A percentile compares a stretch with the other conserved stretches of the same genome.
Evolutionary conservation across 345 rosid species (phyloP).

Genomic region (Hibiscus syriacus): DNA sequence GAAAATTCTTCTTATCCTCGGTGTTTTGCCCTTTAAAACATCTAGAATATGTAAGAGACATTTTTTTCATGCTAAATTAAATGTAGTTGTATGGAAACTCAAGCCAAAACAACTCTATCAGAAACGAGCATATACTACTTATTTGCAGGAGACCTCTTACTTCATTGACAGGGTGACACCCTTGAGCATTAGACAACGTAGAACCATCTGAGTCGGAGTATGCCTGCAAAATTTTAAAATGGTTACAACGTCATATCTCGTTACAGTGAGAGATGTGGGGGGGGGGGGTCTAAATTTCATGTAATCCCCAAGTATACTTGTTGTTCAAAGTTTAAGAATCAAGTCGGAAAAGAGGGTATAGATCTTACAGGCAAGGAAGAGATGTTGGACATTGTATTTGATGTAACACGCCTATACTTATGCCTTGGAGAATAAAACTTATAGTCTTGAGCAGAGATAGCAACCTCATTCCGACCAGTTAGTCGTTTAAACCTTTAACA

Average conservation of each 20-base stretch:
- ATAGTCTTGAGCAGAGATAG: constrained; percentile 63
- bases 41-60: neutral
- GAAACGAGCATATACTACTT: no score
- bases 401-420: constrained; percentile 55
- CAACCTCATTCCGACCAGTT: constrained; percentile 79
- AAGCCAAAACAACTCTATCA: neutral
- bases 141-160: constrained; percentile 27
- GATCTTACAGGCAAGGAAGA: constrained; percentile 59
- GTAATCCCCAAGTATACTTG: constrained; percentile 6
- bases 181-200: constrained; percentile 42
- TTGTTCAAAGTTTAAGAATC: neutral
- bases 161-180: constrained; percentile 52
- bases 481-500: constrained; percentile 65
- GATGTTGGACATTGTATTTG: constrained; percentile 43
- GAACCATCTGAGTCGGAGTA: constrained; percentile 43
- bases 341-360: neutral
- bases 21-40: neutral
- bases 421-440: constrained; percentile 91
- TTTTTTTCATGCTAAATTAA: neutral
- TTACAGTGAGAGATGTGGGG: neutral
- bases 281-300: neutral
- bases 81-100: neutral
- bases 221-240: constrained; percentile 34
- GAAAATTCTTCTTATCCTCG: neutral
- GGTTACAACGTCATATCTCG: neutral